Conservation (phyloP, 1,284 basidiomycete genomes). For the Prillingera fragicola region DNA sequence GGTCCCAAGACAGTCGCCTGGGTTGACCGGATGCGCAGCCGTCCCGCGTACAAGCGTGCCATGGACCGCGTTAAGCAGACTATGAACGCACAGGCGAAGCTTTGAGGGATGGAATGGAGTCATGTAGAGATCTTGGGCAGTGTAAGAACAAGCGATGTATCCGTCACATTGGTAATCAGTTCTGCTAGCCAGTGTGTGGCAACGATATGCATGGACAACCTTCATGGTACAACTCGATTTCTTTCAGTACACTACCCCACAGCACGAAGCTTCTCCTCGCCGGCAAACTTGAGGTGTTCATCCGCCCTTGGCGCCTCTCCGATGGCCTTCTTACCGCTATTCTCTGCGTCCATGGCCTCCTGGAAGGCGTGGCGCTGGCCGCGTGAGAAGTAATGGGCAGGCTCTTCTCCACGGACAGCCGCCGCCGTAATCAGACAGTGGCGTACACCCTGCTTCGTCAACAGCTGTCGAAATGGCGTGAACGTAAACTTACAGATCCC, state of each 20-base stretch:
- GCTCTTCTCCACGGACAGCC: slow-evolving; percentile 53
- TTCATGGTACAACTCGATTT: neutral
- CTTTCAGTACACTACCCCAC: slow-evolving; percentile 11
- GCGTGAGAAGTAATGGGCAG: slow-evolving; percentile 59
- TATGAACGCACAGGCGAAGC: slow-evolving; percentile 29
- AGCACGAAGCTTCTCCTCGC: slow-evolving; percentile 13
- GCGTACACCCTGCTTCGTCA: slow-evolving; percentile 52
- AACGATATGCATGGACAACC: too few species aligned
- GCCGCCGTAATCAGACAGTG: slow-evolving; percentile 60
- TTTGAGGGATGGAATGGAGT: too few species aligned
- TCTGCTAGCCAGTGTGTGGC: too few species aligned
- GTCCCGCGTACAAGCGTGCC: slow-evolving; percentile 17
- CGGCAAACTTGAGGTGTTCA: slow-evolving; percentile 6
- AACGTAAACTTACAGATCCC: slow-evolving; percentile 65
- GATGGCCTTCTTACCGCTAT: slow-evolving; percentile 31
- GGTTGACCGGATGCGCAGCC: slow-evolving; percentile 18
- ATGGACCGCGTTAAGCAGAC: slow-evolving; percentile 24
- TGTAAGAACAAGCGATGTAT: too few species aligned
- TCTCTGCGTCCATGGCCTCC: slow-evolving; percentile 56
- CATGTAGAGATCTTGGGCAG: too few species aligned
- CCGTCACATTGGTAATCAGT: too few species aligned
- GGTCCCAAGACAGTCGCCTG: slow-evolving; percentile 24
- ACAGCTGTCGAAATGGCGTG: neutral
- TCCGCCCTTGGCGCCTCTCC: slow-evolving; percentile 1
- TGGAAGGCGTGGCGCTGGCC: slow-evolving; percentile 56